These are phyloP conservation scores for Vaccinium darrowii DNA, from an alignment of 148 eudicot genomes.

Conservation along the genomic window DNA sequence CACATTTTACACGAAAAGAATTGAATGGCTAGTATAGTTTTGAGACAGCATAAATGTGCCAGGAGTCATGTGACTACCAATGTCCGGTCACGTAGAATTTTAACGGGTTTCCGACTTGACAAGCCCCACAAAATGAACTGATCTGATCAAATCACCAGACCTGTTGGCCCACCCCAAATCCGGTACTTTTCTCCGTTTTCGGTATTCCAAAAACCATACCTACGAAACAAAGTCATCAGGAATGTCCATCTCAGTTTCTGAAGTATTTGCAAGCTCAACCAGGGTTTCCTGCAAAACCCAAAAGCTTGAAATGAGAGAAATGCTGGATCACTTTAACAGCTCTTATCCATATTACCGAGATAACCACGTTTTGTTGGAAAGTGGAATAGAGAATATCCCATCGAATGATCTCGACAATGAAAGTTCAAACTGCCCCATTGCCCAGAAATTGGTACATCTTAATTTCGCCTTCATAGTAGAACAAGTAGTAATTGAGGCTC, in stretches of 20 bases:
- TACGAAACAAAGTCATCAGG: constrained; percentile 33
- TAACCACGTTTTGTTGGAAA: too few species aligned
- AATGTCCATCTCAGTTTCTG: constrained; percentile 36
- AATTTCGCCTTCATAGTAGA: not conserved
- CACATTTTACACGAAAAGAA: not conserved
- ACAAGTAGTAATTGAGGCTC: not conserved
- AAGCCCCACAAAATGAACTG: constrained; percentile 3
- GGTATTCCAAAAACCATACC: not conserved
- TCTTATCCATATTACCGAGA: not conserved
- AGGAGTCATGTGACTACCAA: not conserved
- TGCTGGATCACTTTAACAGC: not conserved
- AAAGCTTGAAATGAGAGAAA: constrained; percentile 1
- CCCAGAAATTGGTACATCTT: constrained; percentile 5
- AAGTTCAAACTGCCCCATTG: not conserved
- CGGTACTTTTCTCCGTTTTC: not conserved
- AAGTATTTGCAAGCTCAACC: constrained; percentile 27
- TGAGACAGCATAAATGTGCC: not conserved
- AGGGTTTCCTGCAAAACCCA: constrained; percentile 30
- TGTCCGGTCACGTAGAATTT: not conserved
- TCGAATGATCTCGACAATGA: not conserved
- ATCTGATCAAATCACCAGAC: not conserved
- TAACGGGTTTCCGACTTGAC: not conserved
- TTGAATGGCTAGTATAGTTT: not conserved
- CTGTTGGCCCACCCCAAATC: not conserved
- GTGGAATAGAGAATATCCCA: not conserved